Evolutionary conservation across 1,139 yeast genomes (phyloP).

Genomic region (Saccharomyces hybrid): DNA sequence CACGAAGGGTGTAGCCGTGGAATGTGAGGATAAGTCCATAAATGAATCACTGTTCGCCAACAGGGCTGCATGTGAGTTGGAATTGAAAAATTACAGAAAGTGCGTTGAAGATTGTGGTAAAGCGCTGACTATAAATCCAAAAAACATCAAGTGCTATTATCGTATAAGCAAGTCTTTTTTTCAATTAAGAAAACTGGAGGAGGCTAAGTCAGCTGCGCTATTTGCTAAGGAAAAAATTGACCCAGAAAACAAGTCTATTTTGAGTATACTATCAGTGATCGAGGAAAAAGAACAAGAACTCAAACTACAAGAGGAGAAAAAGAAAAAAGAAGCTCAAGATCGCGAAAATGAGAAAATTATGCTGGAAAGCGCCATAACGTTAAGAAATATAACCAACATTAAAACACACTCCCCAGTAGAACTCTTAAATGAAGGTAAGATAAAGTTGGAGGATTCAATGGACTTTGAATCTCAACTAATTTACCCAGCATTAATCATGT

Average conservation of each 20-base stretch:
- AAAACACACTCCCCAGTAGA: conserved; percentile 44
- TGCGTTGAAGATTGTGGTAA: conserved; percentile 82
- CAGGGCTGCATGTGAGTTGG: conserved; percentile 88
- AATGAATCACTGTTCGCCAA: conserved; percentile 63
- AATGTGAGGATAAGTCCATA: conserved; percentile 45
- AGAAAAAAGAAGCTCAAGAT: conserved; percentile 22
- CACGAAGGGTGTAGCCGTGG: conserved; percentile 69
- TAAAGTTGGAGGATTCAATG: conserved; percentile 56
- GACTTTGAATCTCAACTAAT: conserved; percentile 75
- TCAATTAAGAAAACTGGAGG: conserved; percentile 59
- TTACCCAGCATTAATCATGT: conserved; percentile 72
- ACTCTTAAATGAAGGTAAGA: conserved; percentile 29
- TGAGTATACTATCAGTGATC: conserved; percentile 37
- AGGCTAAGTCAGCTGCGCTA: conserved; percentile 57
- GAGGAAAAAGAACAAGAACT: conserved; percentile 35
- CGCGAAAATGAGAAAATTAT: conserved; percentile 28
- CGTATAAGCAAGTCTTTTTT: conserved; percentile 79
- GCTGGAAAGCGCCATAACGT: conserved; percentile 45
- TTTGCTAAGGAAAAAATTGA: conserved; percentile 58
- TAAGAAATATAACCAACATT: conserved; percentile 47
- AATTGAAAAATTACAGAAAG: conserved; percentile 71
- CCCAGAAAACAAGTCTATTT: conserved; percentile 47
- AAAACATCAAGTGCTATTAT: conserved; percentile 73
- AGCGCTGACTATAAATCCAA: conserved; percentile 58
- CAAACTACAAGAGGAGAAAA: conserved; percentile 23